A percentile compares a stretch with the other conserved stretches of the same genome.
Conservation (phyloP, 2,329 filamentous ascomycete genomes). For the Ophiostoma tasmaniense region DNA sequence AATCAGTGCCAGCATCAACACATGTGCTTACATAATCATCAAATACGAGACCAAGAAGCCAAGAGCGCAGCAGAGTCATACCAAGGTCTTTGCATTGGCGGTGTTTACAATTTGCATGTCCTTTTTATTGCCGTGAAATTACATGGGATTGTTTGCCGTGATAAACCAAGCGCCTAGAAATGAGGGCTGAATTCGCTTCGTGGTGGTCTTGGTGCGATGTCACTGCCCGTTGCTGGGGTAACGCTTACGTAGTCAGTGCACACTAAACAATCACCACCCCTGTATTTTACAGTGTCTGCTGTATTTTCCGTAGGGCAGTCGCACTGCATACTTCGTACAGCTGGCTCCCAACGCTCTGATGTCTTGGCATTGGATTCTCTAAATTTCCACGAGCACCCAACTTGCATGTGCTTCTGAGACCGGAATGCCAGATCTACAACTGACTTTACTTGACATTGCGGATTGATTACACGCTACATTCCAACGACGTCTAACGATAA, state of each 20-base stretch:
- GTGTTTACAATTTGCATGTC: background rate
- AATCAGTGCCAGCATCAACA: background rate
- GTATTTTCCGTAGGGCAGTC: background rate
- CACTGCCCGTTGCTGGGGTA: background rate
- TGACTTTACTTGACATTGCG: background rate
- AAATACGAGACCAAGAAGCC: background rate
- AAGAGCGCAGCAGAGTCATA: background rate
- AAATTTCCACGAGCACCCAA: background rate
- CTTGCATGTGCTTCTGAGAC: background rate
- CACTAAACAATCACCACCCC: constrained; percentile 6
- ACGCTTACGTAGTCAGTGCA: background rate
- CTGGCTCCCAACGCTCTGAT: background rate
- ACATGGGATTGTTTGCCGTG: background rate
- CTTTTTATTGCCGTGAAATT: background rate
- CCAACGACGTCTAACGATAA: background rate
- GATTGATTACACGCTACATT: background rate
- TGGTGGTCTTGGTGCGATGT: background rate
- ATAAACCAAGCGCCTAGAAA: background rate
- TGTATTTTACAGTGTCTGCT: background rate
- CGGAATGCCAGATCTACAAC: background rate
- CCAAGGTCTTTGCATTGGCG: background rate
- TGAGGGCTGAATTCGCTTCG: background rate
- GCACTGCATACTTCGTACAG: background rate
- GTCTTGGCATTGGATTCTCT: background rate
- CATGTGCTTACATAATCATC: background rate